These are phyloP conservation scores for Blastocystis sp. DNA, from an alignment of 352 stramenopile species.

Conservation along the genomic window DNA sequence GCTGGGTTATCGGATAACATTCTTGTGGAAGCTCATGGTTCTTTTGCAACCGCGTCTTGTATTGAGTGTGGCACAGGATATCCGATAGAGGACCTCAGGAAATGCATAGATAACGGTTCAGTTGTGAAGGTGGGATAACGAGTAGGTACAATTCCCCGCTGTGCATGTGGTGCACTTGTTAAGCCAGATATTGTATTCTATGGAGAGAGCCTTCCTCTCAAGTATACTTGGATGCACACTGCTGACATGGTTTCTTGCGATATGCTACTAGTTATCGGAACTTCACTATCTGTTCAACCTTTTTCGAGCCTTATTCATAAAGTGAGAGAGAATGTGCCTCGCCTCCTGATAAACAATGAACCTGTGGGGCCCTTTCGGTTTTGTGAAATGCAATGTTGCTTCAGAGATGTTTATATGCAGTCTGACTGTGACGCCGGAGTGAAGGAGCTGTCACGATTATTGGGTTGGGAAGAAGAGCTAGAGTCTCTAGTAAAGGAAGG, in stretches of 20 bases:
- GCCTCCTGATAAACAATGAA: constrained; percentile 82
- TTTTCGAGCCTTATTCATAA: constrained; percentile 80
- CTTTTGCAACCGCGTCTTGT: constrained; percentile 80
- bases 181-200: constrained; percentile 97
- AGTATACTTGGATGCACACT: constrained; percentile 75
- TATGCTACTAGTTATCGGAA: constrained; percentile 93
- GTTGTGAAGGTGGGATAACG: not conserved
- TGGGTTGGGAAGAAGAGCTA: constrained; percentile 67
- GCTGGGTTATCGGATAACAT: constrained; percentile 76
- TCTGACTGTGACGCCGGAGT: constrained; percentile 76
- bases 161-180: constrained; percentile 80
- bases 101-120: constrained; percentile 14
- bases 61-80: constrained; percentile 71
- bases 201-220: constrained; percentile 81
- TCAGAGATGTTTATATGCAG: constrained; percentile 72
- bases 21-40: constrained; percentile 88
- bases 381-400: constrained; percentile 68
- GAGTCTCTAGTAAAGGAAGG: not conserved
- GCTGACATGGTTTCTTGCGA: constrained; percentile 78
- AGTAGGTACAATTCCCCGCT: constrained; percentile 24
- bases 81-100: not conserved
- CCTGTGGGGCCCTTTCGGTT: constrained; percentile 67
- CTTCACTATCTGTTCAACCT: constrained; percentile 88
- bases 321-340: constrained; percentile 73
- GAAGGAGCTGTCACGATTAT: constrained; percentile 69